Conservation (phyloP, 2,329 filamentous ascomycete species). For the Talaromyces sp. region DNA sequence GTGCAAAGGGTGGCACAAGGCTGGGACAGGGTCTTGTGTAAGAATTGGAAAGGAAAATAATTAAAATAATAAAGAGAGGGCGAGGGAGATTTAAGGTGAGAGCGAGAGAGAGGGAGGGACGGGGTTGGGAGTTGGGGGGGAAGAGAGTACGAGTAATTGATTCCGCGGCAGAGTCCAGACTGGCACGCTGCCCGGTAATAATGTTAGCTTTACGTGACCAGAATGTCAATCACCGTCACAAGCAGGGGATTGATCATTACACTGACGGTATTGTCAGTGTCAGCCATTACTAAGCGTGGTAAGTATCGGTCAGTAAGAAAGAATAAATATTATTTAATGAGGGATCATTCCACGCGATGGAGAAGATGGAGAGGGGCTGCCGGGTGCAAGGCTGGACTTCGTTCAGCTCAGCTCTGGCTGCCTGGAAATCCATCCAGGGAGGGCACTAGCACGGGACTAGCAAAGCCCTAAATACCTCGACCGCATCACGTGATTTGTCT, state of each 20-base stretch:
- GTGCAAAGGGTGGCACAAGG: background rate
- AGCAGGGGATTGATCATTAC: constrained; percentile 3
- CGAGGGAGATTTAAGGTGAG: constrained; percentile 3
- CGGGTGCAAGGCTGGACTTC: background rate
- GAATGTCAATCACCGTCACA: constrained; percentile 8
- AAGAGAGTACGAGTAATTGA: constrained; percentile 4
- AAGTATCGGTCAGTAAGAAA: constrained; percentile 2
- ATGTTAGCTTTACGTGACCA: constrained; percentile 1
- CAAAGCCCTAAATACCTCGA: background rate
- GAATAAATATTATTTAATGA: too few species aligned
- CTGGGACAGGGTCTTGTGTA: constrained; percentile 1
- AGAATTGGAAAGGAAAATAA: background rate
- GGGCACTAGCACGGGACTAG: background rate
- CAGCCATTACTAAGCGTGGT: constrained; percentile 2
- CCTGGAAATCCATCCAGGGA: background rate
- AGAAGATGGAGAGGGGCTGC: constrained; percentile 1
- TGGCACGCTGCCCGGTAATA: background rate
- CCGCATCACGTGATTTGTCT: background rate
- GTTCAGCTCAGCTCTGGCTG: background rate
- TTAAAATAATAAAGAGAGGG: background rate
- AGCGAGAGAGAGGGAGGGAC: background rate
- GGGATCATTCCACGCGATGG: too few species aligned
- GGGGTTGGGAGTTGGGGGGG: constrained; percentile 16
- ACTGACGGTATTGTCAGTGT: too few species aligned
- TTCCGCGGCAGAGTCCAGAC: background rate